phyloP scores from a whole-genome alignment of 2,329 filamentous ascomycete genomes.

The Pseudopithomyces maydicus region DNA sequence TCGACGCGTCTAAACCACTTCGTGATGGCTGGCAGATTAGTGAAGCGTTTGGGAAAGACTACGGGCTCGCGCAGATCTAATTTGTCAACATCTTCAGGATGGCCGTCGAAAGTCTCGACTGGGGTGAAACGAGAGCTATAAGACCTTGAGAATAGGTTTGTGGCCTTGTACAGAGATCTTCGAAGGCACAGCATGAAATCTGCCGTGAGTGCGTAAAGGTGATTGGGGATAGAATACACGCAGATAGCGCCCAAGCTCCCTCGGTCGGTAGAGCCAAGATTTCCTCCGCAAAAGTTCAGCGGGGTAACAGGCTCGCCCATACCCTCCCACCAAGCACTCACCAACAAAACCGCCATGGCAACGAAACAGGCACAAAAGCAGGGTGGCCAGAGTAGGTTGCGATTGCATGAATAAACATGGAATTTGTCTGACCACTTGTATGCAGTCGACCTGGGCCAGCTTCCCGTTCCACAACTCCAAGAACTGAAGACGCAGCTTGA shows the following conservation, averaged over 20 bases:
- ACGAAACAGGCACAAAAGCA: conserved; percentile 19
- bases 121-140: conserved; percentile 12
- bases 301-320: conserved; percentile 4
- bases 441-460: conserved; percentile 70
- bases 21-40: conserved; percentile 29
- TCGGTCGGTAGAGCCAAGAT: conserved; percentile 1
- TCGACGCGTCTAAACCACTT: conserved; percentile 36
- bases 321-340: neutral
- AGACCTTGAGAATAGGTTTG: conserved; percentile 14
- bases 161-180: neutral
- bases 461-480: conserved; percentile 83
- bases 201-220: neutral
- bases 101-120: conserved; percentile 11
- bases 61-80: conserved; percentile 27
- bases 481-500: conserved; percentile 96
- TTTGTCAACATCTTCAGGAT: conserved; percentile 11
- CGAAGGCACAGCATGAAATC: conserved; percentile 13
- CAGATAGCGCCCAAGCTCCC: conserved; percentile 2
- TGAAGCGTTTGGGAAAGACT: conserved; percentile 28
- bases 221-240: neutral
- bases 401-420: neutral
- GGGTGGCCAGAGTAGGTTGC: conserved; percentile 34
- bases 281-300: conserved; percentile 9
- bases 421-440: neutral
- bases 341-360: conserved; percentile 16